Base-by-base conservation (phyloP, 495 filamentous ascomycete genomes). In the Darksidea phi region DNA sequence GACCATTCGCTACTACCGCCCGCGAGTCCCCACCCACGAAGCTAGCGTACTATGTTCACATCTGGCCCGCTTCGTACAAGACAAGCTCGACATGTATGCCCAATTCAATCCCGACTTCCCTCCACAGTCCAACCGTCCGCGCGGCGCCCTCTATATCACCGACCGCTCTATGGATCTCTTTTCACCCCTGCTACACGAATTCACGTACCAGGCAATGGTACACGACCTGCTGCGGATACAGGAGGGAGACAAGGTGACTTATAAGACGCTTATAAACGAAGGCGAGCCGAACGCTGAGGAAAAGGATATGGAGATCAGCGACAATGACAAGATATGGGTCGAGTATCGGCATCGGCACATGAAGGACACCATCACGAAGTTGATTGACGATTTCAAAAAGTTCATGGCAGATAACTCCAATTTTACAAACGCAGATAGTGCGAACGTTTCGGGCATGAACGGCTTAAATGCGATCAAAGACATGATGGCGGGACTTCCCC, bases 181-280 rank as follows among this genome's bases (percentile, higher is more conserved):
- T 70, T 82, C 94, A 17, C 95, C 94, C 6, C 70, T 97, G 10
- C 54, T 97, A 10, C 94, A 98, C 73, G 94, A 98, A 68, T 97
- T 98, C 69, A 97, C 95, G 10, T 98, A 97, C 71, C 94, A 97
- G 73, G 90, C 93, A 25, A 97, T 98, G 93, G 91, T 89, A 17
- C 89, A 96, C 70, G 94, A 98, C 73, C 73, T 98, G 24, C 76
- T 98, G 6, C 88, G 87, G 0, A 88, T 98, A 51, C 84, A 88
- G 57, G 94, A 98, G 54, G 84, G 84, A 12, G 90, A 95, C 45
- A 96, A 92, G 71, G 82, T 94, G 13, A 89, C 86, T 0, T 98
- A 93, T 67, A 88, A 86, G 65, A 90, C 89, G 34, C 73, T 81
- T 0, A 71, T 89, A 38, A 93, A 95, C 61, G 84, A 91, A 69